Percentiles rank a stretch among this genome's conserved stretches.
Conservation (phyloP, 495 filamentous ascomycete genomes). For the Talaromyces liani region DNA sequence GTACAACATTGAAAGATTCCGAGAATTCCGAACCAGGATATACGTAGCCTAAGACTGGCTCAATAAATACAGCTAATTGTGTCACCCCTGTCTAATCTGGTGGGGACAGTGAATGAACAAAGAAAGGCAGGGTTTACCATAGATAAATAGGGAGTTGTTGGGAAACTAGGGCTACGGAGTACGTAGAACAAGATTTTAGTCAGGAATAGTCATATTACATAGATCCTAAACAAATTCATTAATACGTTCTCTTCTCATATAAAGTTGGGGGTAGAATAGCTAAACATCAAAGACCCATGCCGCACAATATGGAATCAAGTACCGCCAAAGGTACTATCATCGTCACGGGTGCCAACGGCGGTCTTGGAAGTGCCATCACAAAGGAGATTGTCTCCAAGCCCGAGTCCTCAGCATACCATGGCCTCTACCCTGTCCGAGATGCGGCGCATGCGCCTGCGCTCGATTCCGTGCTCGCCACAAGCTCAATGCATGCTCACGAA, state of each 20-base stretch:
- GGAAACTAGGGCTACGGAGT: background rate
- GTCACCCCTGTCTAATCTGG: background rate
- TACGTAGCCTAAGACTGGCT: background rate
- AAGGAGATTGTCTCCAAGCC: conserved; percentile 26
- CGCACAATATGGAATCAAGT: background rate
- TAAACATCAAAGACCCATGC: background rate
- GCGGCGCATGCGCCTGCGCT: conserved; percentile 10
- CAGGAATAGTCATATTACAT: background rate
- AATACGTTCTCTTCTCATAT: background rate
- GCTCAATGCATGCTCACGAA: conserved; percentile 12
- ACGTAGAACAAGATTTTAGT: background rate
- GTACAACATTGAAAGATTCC: too few relatives aligned
- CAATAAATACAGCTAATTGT: conserved; percentile 2
- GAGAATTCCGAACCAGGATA: too few relatives aligned
- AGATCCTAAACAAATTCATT: background rate
- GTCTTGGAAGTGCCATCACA: conserved; percentile 26
- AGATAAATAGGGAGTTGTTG: background rate
- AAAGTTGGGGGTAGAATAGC: background rate
- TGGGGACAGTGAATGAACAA: background rate
- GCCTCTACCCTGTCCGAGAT: conserved; percentile 33
- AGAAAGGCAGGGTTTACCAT: background rate
- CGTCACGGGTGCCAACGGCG: conserved; percentile 37
- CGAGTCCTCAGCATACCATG: conserved; percentile 19
- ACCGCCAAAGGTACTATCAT: conserved; percentile 24
- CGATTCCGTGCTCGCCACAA: conserved; percentile 15